Percentiles rank a stretch among this genome's conserved stretches.
Conservation (phyloP, 305 asterid species). For the Fraxinus sp. region DNA sequence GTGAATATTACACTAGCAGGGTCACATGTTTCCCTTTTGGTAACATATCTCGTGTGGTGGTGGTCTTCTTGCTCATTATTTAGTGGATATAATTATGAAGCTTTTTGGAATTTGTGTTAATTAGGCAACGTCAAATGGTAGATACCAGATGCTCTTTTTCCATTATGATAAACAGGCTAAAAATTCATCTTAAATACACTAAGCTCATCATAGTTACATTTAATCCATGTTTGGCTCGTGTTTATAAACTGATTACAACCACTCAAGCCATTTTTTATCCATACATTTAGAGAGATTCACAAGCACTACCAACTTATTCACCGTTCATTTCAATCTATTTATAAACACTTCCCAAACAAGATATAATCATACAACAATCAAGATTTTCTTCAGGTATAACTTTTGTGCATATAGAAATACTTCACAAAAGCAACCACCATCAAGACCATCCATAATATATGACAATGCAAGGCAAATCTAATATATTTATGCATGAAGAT, state of each 20-base stretch:
- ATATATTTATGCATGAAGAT: neutral
- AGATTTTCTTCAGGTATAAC: neutral
- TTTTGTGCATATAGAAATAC: neutral
- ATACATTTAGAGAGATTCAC: neutral
- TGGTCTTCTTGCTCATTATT: neutral
- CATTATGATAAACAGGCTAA: neutral
- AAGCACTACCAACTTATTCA: neutral
- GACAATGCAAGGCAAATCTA: neutral
- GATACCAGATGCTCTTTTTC: neutral
- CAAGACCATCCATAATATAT: conserved; percentile 2
- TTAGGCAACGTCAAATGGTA: neutral
- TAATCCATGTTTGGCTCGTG: neutral
- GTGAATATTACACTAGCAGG: neutral
- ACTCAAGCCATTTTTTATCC: neutral
- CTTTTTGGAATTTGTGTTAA: neutral
- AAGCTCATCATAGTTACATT: neutral
- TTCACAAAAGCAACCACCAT: neutral
- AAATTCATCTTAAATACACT: neutral
- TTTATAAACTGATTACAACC: neutral
- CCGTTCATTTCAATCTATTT: neutral
- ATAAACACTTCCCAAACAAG: neutral
- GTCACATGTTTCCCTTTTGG: neutral
- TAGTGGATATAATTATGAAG: neutral
- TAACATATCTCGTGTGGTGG: neutral
- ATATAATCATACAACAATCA: neutral